Evolutionary conservation across 2,329 filamentous ascomycete genomes (phyloP), one percentile per base, ranked within the genome.

Genomic region (Colletotrichum brevisporum): DNA sequence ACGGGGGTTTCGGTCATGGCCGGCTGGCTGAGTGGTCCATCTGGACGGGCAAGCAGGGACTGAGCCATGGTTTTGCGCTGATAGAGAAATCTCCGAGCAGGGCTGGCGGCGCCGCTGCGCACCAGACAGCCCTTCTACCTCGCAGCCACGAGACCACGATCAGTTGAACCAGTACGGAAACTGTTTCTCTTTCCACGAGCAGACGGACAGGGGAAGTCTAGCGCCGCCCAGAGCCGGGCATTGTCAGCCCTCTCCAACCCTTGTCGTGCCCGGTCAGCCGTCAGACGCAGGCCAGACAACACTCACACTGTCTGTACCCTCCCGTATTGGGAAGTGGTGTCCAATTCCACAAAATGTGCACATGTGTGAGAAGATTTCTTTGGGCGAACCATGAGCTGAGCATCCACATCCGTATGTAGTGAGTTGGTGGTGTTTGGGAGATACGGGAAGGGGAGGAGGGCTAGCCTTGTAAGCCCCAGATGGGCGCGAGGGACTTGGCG

Each of bases 241-340:
- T 36, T 24, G 41, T 36, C 63, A 67, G 63, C 59, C 36, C 59
- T 57, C 59, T 52, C 21, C 58, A 3, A 43, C 51, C 55, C 54
- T 41, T 27, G 15, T 24, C 18, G 45, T 57, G 59, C 36, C 59
- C 58, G 64, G 64, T 52, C 45, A 67, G 58, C 64, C 58, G 64
- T 53, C 52, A 36, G 64, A 59, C 55, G 41, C 62, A 65, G 26
- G 43, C 26, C 61, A 68, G 47, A 55, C 50, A 48, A 36, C 31
- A 36, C 31, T 36, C 31, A 10, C 31, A 9, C 31, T 36, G 10
- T 51, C 18, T 53, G n/a, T 16, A 13, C 50, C 27, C 5, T 10
- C 16, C 66, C 54, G 16, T 5, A 24, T 66, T 21, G 50, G 66
- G 61, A 54, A 48, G 61, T 36, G 39, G 10, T 52, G 59, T 54